Base-by-base conservation (phyloP, 1,284 basidiomycete species). In the Mycena sp. region DNA sequence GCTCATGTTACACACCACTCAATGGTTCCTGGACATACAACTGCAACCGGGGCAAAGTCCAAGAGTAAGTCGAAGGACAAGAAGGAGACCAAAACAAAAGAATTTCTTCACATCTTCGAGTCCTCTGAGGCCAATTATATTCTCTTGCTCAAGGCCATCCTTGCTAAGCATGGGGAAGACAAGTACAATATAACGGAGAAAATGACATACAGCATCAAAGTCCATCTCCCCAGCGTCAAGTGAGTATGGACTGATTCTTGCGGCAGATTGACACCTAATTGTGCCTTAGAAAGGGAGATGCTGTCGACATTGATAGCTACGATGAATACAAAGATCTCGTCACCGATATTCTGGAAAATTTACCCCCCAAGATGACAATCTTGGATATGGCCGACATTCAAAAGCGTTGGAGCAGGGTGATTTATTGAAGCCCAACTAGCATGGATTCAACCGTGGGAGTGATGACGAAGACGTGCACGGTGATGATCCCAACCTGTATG, bases 301-400 rank as follows among this genome's bases (percentile, higher is more conserved):
- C 61, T 4, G 46, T 70, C 16, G 61, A 70, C 48, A 30, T 72
- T 12, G 53, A 72, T 16, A 60, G 63, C 23, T 12, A 58, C 12
- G 44, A 19, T 0, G 37, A 72, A 48, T 71, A 66, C 43, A 23
- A 63, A 14, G 65, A 67, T 9, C 57, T 72, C 51, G 64, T 58
- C 3, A 52, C 53, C 4, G 61, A 69, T 12, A 58, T 72, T 4
- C 16, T 54, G 0, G 25, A 21, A 3, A 11, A 29, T 1, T n/a
- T 49, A 7, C 35, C 58, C 9, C 4, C 6, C 12, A 56, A 21
- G 2, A 46, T 52, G 9, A 69, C 63, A 16, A 29, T 72, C 5
- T 56, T 69, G 6, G 41, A 71, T 26, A 72, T 72, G 65, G 69
- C 63, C 11, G 38, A 65, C 6, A 44, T 71, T 14, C 3, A 67